Evolutionary conservation across 108 stramenopile genomes (phyloP).

Genomic region (Fragilaria crotonensis): DNA sequence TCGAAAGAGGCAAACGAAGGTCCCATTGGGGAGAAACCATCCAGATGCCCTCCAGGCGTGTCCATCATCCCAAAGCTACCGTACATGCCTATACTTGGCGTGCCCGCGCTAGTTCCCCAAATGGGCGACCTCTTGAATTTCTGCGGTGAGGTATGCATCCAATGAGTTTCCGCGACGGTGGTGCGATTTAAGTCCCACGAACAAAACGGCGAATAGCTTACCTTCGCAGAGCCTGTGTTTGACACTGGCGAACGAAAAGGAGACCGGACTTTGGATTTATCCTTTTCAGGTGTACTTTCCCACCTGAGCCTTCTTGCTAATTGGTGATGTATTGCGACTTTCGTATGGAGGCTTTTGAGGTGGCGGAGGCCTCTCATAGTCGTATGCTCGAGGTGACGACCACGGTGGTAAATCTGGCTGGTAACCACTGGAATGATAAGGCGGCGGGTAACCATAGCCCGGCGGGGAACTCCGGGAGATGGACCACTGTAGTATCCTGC

Average conservation of each 20-base stretch:
- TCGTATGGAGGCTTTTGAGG: not conserved
- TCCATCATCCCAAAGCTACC: conserved; percentile 40
- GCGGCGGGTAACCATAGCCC: not conserved
- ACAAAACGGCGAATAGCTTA: too few relatives aligned
- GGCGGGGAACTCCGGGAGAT: too few relatives aligned
- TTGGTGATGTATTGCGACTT: not conserved
- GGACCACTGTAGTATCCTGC: not conserved
- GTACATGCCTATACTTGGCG: conserved; percentile 3
- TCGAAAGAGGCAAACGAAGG: conserved; percentile 14
- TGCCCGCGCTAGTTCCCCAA: not conserved
- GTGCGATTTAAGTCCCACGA: too few relatives aligned
- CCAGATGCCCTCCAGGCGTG: conserved; percentile 19
- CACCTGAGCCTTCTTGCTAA: not conserved
- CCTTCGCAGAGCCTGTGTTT: conserved; percentile 8
- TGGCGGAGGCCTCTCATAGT: not conserved
- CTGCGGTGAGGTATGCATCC: not conserved
- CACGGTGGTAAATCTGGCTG: not conserved
- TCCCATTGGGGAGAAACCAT: conserved; percentile 36
- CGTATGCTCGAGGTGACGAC: not conserved
- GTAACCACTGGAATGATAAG: not conserved
- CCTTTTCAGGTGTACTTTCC: not conserved
- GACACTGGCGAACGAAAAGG: conserved; percentile 24
- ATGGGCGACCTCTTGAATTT: conserved; percentile 6
- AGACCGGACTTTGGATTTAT: conserved; percentile 13
- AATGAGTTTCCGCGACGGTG: too few relatives aligned